Base-by-base conservation (phyloP, 2,329 filamentous ascomycete species). In the Pestalotiopsis fici region DNA sequence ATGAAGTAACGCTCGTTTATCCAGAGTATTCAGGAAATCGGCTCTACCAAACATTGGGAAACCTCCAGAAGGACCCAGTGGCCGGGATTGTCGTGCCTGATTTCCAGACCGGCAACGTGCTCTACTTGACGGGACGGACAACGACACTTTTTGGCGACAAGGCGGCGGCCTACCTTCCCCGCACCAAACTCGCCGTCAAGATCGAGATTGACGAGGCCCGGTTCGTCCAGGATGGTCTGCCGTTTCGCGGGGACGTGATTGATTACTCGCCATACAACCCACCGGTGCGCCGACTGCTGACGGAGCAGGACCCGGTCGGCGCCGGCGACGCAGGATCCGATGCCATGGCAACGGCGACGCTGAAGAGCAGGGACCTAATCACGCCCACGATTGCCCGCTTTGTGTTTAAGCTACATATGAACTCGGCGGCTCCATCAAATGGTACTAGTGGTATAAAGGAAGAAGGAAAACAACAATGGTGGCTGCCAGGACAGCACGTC, bases 21-120 rank as follows among this genome's bases (percentile, higher is more conserved):
- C 94, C 94, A 0, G 94, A 97, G 76, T 97, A 92, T 76, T 94
- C 91, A 0, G 94, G 94, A 7, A 97, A 97, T 77, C 84, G 93
- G 18, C 81, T 96, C 0, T 97, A 97, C 73, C 93, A 97, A 77
- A 93, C 91, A 0, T 85, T 97, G 0, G 94, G 94, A 1, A 97
- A 97, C 74, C 81, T 97, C 15, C 82, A 86, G 50, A 79, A 86
- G 7, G 91, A 90, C 37, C 92, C 93, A 0, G 80, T 82, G 21
- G 87, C 92, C 2, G 93, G 94, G 3, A 77, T 95, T 61, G 88
- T 87, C 2, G 85, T 97, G 43, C 93, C 93, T 0, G 89, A 95
- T 76, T 95, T 93, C 74, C 85, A 86, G 4, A 92, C 88, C 0
- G 91, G 91, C 1, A 83, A 93, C 73, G 89, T 92, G 5, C 83